phyloP scores from a whole-genome alignment of 1,139 yeast genomes.

The Suhomyces coccinellae region DNA sequence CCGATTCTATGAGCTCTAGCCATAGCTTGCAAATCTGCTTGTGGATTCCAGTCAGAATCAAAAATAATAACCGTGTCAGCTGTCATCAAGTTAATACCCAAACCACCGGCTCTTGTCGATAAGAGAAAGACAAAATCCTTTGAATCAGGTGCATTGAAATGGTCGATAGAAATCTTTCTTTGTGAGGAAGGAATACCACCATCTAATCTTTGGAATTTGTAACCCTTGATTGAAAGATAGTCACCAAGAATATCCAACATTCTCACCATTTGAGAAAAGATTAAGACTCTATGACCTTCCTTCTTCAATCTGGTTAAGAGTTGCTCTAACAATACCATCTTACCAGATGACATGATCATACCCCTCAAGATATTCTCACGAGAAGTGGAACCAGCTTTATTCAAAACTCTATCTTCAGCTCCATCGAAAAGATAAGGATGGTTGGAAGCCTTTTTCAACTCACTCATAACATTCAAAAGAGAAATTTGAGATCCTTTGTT shows the following conservation, averaged over 20 bases:
- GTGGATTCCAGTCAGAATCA: slow-evolving; percentile 99
- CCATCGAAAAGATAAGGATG: slow-evolving; percentile 95
- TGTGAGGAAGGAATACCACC: slow-evolving; percentile 96
- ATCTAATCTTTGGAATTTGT: slow-evolving; percentile 87
- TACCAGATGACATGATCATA: slow-evolving; percentile 95
- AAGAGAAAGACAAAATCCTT: slow-evolving; percentile 88
- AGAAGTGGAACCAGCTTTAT: slow-evolving; percentile 57
- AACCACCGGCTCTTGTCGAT: slow-evolving; percentile 97
- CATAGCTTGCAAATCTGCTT: slow-evolving; percentile 98
- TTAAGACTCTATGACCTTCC: slow-evolving; percentile 94
- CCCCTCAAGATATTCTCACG: slow-evolving; percentile 86
- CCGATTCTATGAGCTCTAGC: slow-evolving; percentile 99
- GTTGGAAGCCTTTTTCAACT: slow-evolving; percentile 92
- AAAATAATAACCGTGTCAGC: slow-evolving; percentile 97
- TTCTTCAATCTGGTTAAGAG: slow-evolving; percentile 76
- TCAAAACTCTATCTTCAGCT: slow-evolving; percentile 82
- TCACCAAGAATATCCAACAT: slow-evolving; percentile 95
- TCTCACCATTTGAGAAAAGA: slow-evolving; percentile 96
- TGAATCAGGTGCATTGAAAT: slow-evolving; percentile 91
- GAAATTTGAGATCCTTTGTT: slow-evolving; percentile 76
- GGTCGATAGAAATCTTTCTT: slow-evolving; percentile 92
- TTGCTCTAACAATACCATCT: slow-evolving; percentile 94
- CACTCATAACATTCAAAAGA: slow-evolving; percentile 88
- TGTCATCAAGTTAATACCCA: slow-evolving; percentile 97
- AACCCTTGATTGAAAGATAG: slow-evolving; percentile 85